Evolutionary conservation across 1,284 basidiomycete species (phyloP).

Genomic region (Ustilago sp.): DNA sequence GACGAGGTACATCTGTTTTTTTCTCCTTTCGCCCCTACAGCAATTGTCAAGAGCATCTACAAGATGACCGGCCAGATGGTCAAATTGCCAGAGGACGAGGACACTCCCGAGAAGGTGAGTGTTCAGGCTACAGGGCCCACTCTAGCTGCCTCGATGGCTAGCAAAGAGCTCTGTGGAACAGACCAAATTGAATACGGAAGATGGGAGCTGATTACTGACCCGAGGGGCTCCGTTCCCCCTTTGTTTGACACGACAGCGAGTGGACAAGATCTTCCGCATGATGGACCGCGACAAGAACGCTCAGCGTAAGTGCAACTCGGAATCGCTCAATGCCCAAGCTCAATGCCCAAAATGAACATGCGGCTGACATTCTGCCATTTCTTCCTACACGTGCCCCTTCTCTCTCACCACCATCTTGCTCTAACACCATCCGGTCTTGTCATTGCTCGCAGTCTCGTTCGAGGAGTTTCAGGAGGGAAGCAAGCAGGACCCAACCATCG

Average conservation of each 20-base stretch:
- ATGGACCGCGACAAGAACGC: slow-evolving; percentile 69
- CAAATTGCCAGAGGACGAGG: slow-evolving; percentile 94
- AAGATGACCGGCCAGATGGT: slow-evolving; percentile 87
- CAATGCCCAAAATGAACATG: not conserved
- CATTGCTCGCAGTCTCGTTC: slow-evolving; percentile 56
- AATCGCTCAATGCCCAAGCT: not conserved
- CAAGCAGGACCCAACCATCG: slow-evolving; percentile 68
- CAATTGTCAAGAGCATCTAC: slow-evolving; percentile 68
- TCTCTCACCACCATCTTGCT: not conserved
- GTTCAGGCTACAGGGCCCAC: not conserved
- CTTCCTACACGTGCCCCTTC: not conserved
- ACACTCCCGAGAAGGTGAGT: slow-evolving; percentile 95
- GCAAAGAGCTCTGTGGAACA: not conserved
- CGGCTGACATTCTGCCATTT: not conserved
- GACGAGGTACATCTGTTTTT: not conserved
- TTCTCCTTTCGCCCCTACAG: slow-evolving; percentile 16
- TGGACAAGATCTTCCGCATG: slow-evolving; percentile 68
- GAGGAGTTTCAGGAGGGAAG: slow-evolving; percentile 69
- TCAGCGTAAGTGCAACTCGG: slow-evolving; percentile 50
- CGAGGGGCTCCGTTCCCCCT: not conserved
- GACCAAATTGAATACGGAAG: not conserved
- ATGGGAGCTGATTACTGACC: not conserved
- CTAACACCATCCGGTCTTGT: not conserved
- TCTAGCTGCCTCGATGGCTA: not conserved
- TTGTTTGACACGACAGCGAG: slow-evolving; percentile 45